Conservation (phyloP, 768 basidiomycete genomes). For the Boletus rufocinnamomeus region DNA sequence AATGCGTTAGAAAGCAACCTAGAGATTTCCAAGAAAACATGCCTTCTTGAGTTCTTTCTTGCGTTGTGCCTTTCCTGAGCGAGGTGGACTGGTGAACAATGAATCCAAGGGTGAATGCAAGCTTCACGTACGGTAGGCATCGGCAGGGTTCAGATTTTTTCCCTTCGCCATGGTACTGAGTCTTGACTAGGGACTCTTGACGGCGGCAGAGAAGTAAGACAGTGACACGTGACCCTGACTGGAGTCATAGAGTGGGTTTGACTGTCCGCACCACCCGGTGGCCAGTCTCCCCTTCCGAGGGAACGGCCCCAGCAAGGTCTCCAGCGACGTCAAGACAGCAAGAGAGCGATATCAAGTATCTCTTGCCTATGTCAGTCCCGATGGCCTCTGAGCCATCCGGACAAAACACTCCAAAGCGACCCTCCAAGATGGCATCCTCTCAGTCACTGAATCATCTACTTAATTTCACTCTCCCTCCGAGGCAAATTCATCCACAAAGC, state of each 20-base stretch:
- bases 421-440: conserved; percentile 66
- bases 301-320: conserved; percentile 40
- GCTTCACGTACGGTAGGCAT: conserved; percentile 73
- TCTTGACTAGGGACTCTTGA: too few species aligned
- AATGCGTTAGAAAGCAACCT: conserved; percentile 11
- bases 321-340: conserved; percentile 4
- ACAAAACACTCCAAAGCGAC: conserved; percentile 53
- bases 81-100: conserved; percentile 1
- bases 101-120: background rate
- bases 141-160: conserved; percentile 90
- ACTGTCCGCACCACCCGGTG: conserved; percentile 14
- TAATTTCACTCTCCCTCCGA: conserved; percentile 90
- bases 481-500: conserved; percentile 63
- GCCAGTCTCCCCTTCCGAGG: conserved; percentile 49
- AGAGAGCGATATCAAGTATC: conserved; percentile 23
- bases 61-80: conserved; percentile 82
- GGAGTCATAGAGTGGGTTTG: conserved; percentile 23
- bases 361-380: conserved; percentile 25
- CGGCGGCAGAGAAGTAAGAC: background rate
- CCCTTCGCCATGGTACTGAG: conserved; percentile 68
- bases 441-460: conserved; percentile 82
- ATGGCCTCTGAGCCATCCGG: conserved; percentile 30
- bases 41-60: conserved; percentile 97
- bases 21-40: conserved; percentile 20
- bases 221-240: conserved; percentile 29